These are phyloP conservation scores for Moricandia moricandioides DNA, from an alignment of 345 rosid species.

Conservation along the genomic window DNA sequence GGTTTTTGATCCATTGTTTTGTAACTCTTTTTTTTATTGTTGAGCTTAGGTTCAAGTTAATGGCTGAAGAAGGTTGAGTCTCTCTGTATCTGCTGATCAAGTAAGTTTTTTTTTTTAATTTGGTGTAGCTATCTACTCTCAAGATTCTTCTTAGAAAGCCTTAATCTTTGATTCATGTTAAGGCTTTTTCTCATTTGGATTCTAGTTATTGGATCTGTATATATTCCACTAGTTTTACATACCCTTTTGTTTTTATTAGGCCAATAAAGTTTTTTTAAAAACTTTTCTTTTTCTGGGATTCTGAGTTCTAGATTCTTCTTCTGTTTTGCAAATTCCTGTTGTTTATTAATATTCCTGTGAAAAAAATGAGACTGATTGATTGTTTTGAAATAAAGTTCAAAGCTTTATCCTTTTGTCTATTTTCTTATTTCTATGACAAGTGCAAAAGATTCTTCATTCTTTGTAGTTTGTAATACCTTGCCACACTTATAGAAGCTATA, in stretches of 20 bases:
- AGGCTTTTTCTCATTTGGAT: constrained; percentile 19
- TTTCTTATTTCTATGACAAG: constrained; percentile 35
- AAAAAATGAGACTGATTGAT: constrained; percentile 24
- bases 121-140: neutral
- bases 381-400: constrained; percentile 41
- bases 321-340: constrained; percentile 28
- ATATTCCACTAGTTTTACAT: constrained; percentile 19
- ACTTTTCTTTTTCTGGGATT: neutral
- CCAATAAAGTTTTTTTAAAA: constrained; percentile 17
- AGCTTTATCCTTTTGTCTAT: constrained; percentile 44
- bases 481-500: constrained; percentile 11
- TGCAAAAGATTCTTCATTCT: constrained; percentile 39
- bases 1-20: neutral
- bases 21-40: neutral
- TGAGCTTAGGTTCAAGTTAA: constrained; percentile 12
- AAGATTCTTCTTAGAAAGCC: constrained; percentile 19
- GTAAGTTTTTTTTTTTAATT: constrained; percentile 12
- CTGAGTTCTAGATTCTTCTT: constrained; percentile 28
- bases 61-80: constrained; percentile 25
- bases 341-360: constrained; percentile 30
- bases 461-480: neutral
- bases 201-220: constrained; percentile 29
- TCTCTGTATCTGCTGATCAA: constrained; percentile 25
- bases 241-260: neutral
- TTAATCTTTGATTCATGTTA: constrained; percentile 22